Conservation (phyloP, 305 asterid species). For the Fraxinus paxiana region DNA sequence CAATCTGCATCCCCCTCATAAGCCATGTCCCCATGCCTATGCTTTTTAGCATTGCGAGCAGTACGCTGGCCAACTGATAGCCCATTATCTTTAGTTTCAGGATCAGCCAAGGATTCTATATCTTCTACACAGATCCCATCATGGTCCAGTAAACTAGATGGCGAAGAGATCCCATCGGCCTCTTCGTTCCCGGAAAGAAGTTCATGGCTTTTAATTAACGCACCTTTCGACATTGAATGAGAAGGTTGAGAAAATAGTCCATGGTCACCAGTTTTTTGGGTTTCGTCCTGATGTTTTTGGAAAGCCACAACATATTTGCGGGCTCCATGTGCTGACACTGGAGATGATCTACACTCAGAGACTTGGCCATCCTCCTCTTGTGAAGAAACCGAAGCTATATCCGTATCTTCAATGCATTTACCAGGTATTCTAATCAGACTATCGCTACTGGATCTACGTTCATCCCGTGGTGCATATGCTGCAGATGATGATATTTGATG, state of each 20-base stretch:
- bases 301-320: constrained; percentile 33
- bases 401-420: constrained; percentile 35
- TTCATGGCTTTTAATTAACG: constrained; percentile 32
- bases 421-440: constrained; percentile 25
- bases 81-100: constrained; percentile 45
- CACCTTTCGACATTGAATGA: constrained; percentile 38
- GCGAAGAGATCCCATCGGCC: constrained; percentile 39
- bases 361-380: constrained; percentile 40
- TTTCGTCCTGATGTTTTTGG: constrained; percentile 37
- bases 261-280: constrained; percentile 29
- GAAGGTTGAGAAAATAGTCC: constrained; percentile 34
- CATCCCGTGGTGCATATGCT: constrained; percentile 21
- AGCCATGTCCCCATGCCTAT: constrained; percentile 92
- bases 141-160: constrained; percentile 45
- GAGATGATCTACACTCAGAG: constrained; percentile 38
- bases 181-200: constrained; percentile 54
- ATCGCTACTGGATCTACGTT: constrained; percentile 26
- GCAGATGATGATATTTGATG: constrained; percentile 26
- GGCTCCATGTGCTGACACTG: constrained; percentile 31
- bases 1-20: constrained; percentile 97
- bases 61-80: constrained; percentile 58
- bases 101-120: constrained; percentile 37
- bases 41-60: constrained; percentile 61
- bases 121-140: constrained; percentile 49
- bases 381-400: constrained; percentile 39